Percentiles rank a stretch among this genome's conserved stretches.
Evolutionary conservation across 1,284 basidiomycete genomes (phyloP).

Genomic region (Cryptococcus amylolentus): DNA sequence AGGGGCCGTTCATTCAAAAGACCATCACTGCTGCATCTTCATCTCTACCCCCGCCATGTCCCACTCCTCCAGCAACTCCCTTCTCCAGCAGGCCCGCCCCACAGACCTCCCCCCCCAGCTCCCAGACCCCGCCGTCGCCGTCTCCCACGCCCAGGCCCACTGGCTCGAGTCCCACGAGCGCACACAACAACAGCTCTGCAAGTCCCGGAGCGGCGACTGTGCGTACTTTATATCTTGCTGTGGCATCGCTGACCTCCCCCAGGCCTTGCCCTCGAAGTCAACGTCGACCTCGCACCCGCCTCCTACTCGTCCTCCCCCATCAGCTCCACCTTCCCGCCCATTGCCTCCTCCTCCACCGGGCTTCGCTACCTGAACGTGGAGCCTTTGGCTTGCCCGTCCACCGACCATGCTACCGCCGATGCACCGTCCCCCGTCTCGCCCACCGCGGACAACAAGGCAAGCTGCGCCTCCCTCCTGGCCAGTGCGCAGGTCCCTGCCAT

Average conservation of each 20-base stretch:
- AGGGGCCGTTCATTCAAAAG: too few species aligned
- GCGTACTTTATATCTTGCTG: not conserved
- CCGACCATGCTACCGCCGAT: constrained; percentile 13
- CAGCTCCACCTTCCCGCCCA: constrained; percentile 15
- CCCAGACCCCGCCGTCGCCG: not conserved
- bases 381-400: constrained; percentile 11
- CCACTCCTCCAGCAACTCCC: constrained; percentile 33
- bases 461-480: constrained; percentile 11
- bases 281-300: constrained; percentile 5
- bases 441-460: constrained; percentile 7
- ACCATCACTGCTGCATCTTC: not conserved
- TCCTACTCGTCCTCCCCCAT: not conserved
- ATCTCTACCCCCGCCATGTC: constrained; percentile 14
- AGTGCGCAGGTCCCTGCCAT: constrained; percentile 13
- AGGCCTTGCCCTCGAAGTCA: not conserved
- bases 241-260: not conserved
- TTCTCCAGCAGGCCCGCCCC: constrained; percentile 39
- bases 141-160: constrained; percentile 8
- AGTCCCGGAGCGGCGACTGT: constrained; percentile 5
- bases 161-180: constrained; percentile 22
- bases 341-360: constrained; percentile 22
- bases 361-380: constrained; percentile 23
- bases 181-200: constrained; percentile 13
- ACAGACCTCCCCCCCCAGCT: constrained; percentile 21
- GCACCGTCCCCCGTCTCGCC: constrained; percentile 5